Base-by-base conservation (phyloP, 164 flowering plant species). In the Malania oleifera region DNA sequence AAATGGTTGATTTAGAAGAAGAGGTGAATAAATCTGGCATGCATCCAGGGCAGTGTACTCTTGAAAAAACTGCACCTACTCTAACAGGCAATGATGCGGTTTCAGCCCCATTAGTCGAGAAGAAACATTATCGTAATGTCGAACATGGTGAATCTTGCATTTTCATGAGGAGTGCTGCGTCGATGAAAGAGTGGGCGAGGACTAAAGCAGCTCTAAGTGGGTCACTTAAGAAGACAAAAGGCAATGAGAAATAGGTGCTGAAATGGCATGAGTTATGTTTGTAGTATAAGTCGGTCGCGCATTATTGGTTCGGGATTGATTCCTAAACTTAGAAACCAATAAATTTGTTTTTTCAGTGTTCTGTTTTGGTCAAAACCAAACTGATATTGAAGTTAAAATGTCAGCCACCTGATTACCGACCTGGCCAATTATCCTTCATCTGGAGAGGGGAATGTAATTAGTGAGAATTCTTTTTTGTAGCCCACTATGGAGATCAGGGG, bases 141-240 rank as follows among this genome's bases (percentile, higher is more conserved):
- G 52, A n/a, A 11, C 52, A 67, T 15, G 76, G 72, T 24, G 84
- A 80, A 59, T 62, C 66, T 46, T 83, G 89, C 73, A 48, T 76
- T 3, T 91, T 91, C 67, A 79, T 82, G 87, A 82, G 86, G 57
- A 78, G 68, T 70, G 79, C 72, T 20, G 71, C 75, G 60, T 91
- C 95, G 10, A 39, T 84, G 72, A 84, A 67, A 67, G 87, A 86
- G 54, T 88, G 93, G 93, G 65, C 56, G 11, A 81, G 72, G 34
- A 53, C 78, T 5, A 86, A 76, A 67, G 77, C 85, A n/a, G 73
- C 86, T 50, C 57, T 87, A 25, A 77, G 74, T 59, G 74, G 75
- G 6, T 68, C 83, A 35, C 60, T 53, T 6, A 82, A 80, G 73
- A 80, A 71, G n/a, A n/a, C n/a, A 70, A 80, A 69, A 45, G 63